A percentile compares a stretch with the other conserved stretches of the same genome.
phyloP scores from a whole-genome alignment of 1,284 basidiomycete species.

The Puccinia novopanici region DNA sequence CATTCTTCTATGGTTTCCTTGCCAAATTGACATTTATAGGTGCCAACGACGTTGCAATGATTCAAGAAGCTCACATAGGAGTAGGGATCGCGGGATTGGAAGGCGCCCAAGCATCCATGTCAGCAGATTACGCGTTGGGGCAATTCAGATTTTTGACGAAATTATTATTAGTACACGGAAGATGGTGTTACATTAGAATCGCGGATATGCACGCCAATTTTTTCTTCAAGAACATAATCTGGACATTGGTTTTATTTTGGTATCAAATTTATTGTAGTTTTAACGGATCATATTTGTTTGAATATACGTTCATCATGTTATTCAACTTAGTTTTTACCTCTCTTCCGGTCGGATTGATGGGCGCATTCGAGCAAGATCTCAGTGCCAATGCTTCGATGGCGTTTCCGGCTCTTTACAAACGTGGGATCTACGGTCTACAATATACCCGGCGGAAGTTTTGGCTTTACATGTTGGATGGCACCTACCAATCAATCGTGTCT shows the following conservation, averaged over 20 bases:
- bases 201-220: constrained; percentile 84
- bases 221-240: constrained; percentile 95
- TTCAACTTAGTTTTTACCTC: constrained; percentile 94
- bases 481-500: constrained; percentile 86
- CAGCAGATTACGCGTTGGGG: constrained; percentile 95
- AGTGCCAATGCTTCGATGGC: constrained; percentile 85
- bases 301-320: constrained; percentile 74
- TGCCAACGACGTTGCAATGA: constrained; percentile 94
- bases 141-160: constrained; percentile 92
- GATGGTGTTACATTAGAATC: constrained; percentile 93
- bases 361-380: constrained; percentile 94
- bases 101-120: constrained; percentile 97
- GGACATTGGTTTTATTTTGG: constrained; percentile 93
- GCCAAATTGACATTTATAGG: constrained; percentile 54
- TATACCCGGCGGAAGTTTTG: constrained; percentile 92
- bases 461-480: constrained; percentile 88
- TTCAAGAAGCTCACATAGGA: constrained; percentile 96
- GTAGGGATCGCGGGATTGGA: constrained; percentile 92
- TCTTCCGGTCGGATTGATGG: constrained; percentile 83
- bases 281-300: constrained; percentile 90
- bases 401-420: constrained; percentile 88
- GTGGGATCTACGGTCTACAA: constrained; percentile 86
- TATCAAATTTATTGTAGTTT: constrained; percentile 83
- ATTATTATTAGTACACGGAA: constrained; percentile 87
- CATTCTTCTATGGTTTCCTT: neutral